Evolutionary conservation across 2,329 filamentous ascomycete species (phyloP).

Genomic region (Karstenula rhodostoma): DNA sequence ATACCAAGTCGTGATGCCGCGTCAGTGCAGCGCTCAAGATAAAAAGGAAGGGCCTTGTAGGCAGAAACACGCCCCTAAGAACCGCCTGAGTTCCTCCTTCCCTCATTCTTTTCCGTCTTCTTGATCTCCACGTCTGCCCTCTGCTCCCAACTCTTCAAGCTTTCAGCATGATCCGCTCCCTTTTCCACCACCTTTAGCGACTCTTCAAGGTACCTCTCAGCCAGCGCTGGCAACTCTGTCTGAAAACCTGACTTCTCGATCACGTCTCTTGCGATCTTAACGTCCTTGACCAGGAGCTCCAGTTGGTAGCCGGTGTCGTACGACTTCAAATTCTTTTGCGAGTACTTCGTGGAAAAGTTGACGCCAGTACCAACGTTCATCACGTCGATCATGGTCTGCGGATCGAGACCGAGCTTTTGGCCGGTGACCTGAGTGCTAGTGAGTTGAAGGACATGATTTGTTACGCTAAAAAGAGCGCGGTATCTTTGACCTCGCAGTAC

Average conservation of each 20-base stretch:
- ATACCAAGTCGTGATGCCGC: too few species aligned
- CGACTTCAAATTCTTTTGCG: slow-evolving; percentile 33
- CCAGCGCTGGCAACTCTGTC: slow-evolving; percentile 39
- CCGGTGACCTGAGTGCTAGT: slow-evolving; percentile 34
- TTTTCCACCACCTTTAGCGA: slow-evolving; percentile 39
- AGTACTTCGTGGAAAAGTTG: slow-evolving; percentile 47
- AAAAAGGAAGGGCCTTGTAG: not conserved
- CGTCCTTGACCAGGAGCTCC: slow-evolving; percentile 46
- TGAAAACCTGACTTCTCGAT: slow-evolving; percentile 44
- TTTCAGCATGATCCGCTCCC: slow-evolving; percentile 46
- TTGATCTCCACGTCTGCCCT: slow-evolving; percentile 43
- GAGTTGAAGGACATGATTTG: not conserved
- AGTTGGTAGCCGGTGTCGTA: slow-evolving; percentile 47
- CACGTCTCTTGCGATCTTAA: slow-evolving; percentile 48
- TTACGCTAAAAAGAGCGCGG: not conserved
- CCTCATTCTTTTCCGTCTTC: slow-evolving; percentile 23
- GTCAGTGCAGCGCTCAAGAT: too few species aligned
- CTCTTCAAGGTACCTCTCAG: slow-evolving; percentile 42
- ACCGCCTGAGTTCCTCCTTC: not conserved
- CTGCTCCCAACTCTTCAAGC: slow-evolving; percentile 47
- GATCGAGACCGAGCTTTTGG: slow-evolving; percentile 48
- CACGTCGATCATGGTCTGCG: slow-evolving; percentile 52
- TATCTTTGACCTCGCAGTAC: not conserved
- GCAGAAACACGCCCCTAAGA: too few species aligned
- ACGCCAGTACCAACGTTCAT: slow-evolving; percentile 53